phyloP scores from a whole-genome alignment of 2,329 filamentous ascomycete species.

The Microsporum canis region DNA sequence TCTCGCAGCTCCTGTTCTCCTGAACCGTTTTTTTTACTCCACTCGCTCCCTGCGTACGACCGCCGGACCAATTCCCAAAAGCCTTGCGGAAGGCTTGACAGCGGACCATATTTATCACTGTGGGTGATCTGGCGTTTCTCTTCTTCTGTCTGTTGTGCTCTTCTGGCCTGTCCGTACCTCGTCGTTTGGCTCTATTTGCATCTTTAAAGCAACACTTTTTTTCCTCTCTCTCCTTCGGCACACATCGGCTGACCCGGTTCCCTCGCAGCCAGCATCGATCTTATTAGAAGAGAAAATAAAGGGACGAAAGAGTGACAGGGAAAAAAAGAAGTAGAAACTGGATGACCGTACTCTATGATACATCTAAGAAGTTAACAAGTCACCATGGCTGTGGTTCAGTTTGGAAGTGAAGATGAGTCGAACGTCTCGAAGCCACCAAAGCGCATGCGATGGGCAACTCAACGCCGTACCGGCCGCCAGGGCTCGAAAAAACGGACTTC shows the following conservation, averaged over 20 bases:
- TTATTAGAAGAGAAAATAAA: background rate
- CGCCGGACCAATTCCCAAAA: background rate
- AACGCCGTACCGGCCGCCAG: constrained; percentile 64
- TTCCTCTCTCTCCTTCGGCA: background rate
- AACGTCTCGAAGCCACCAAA: constrained; percentile 55
- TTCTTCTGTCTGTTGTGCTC: background rate
- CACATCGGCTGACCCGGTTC: background rate
- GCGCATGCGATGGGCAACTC: constrained; percentile 91
- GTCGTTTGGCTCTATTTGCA: background rate
- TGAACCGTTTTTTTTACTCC: background rate
- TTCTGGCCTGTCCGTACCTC: background rate
- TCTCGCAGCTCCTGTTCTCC: constrained; percentile 3
- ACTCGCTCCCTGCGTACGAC: background rate
- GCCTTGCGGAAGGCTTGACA: background rate
- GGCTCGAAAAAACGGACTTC: constrained; percentile 70
- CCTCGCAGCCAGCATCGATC: background rate
- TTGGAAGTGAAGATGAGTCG: constrained; percentile 23
- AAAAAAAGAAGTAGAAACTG: background rate
- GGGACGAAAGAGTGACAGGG: background rate
- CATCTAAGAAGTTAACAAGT: background rate
- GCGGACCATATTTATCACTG: background rate
- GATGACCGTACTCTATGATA: background rate
- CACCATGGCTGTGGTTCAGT: constrained; percentile 31
- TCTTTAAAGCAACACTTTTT: background rate
- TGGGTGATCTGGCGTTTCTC: background rate